Conservation (phyloP, 2,329 filamentous ascomycete genomes). For the Colletotrichum sp. region DNA sequence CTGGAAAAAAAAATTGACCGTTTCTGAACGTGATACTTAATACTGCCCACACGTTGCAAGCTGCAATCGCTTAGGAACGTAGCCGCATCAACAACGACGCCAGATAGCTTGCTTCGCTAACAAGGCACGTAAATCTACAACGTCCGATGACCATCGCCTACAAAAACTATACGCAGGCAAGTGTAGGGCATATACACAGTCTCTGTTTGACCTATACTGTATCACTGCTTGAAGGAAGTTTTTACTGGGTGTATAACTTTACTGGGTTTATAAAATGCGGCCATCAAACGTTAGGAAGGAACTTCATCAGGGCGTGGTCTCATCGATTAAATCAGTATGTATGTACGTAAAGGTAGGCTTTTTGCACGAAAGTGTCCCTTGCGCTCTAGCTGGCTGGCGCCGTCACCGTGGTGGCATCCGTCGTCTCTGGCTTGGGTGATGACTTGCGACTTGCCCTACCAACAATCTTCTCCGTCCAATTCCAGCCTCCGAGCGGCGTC, state of each 20-base stretch:
- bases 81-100: background rate
- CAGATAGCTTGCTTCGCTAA: background rate
- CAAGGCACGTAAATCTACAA: background rate
- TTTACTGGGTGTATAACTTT: background rate
- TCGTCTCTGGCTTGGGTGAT: background rate
- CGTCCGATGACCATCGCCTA: background rate
- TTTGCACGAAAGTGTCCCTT: background rate
- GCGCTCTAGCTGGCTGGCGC: background rate
- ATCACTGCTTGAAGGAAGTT: background rate
- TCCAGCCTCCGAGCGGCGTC: constrained; percentile 43
- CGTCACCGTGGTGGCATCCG: background rate
- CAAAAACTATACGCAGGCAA: background rate
- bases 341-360: background rate
- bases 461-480: constrained; percentile 61
- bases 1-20: too few relatives aligned
- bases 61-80: background rate
- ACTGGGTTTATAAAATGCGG: background rate
- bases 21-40: background rate
- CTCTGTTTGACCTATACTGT: background rate
- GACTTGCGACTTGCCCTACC: constrained; percentile 36
- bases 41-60: background rate
- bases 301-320: background rate
- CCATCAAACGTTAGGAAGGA: background rate
- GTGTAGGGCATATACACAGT: background rate
- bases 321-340: constrained; percentile 7